Conservation (phyloP, 2,329 filamentous ascomycete species). For the Monosporascus sp. region DNA sequence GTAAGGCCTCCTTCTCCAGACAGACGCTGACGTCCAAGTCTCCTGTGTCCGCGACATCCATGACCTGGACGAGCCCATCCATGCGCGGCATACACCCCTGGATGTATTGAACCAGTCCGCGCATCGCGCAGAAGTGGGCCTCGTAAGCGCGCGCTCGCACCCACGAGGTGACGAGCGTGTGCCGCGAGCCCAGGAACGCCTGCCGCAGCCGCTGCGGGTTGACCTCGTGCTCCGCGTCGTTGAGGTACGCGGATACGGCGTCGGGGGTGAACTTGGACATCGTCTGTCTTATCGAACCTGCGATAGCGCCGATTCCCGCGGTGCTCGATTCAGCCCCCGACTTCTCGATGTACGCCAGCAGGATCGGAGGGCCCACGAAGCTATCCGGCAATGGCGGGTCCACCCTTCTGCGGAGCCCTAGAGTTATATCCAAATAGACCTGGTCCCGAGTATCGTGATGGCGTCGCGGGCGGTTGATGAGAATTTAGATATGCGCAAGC, state of each 20-base stretch:
- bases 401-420: conserved; percentile 34
- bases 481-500: conserved; percentile 40
- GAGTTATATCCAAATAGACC: conserved; percentile 34
- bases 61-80: conserved; percentile 37
- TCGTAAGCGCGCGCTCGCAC: conserved; percentile 30
- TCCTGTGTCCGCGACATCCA: conserved; percentile 28
- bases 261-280: conserved; percentile 31
- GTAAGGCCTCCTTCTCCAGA: conserved; percentile 19
- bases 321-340: conserved; percentile 8
- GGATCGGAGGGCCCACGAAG: conserved; percentile 40
- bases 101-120: conserved; percentile 25
- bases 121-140: conserved; percentile 31
- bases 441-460: conserved; percentile 16
- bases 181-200: conserved; percentile 35
- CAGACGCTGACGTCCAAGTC: conserved; percentile 30
- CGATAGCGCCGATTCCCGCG: conserved; percentile 17
- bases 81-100: conserved; percentile 35
- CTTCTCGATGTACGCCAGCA: conserved; percentile 30
- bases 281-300: conserved; percentile 28
- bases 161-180: conserved; percentile 41
- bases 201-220: conserved; percentile 44
- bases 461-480: conserved; percentile 35
- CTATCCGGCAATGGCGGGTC: conserved; percentile 31
- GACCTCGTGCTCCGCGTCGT: conserved; percentile 36
- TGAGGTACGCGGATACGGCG: conserved; percentile 33